phyloP scores from a whole-genome alignment of 257 asterid species.

The Fraxinus pennsylvanica region DNA sequence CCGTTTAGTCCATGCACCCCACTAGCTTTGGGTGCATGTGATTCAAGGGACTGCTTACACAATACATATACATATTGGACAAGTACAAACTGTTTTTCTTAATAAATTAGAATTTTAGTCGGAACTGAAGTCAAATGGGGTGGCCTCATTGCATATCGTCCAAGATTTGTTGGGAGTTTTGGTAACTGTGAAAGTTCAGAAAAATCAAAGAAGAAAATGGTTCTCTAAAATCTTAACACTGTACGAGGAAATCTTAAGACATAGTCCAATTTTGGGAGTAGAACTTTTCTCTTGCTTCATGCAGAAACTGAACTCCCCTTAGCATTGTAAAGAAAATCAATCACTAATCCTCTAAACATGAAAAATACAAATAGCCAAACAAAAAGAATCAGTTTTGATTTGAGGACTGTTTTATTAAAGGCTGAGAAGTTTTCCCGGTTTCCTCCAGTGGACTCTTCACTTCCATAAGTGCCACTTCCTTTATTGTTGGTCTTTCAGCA shows the following conservation, averaged over 20 bases:
- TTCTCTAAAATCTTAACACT: slow-evolving; percentile 27
- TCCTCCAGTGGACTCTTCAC: slow-evolving; percentile 79
- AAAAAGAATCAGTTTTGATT: slow-evolving; percentile 48
- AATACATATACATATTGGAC: slow-evolving; percentile 13
- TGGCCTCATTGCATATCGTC: background rate
- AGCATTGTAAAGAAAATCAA: slow-evolving; percentile 26
- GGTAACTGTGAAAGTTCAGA: too few species aligned
- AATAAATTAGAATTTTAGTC: background rate
- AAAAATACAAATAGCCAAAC: background rate
- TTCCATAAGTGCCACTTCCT: slow-evolving; percentile 95
- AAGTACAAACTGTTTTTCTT: slow-evolving; percentile 10
- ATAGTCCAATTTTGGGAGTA: slow-evolving; percentile 33
- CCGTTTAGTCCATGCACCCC: slow-evolving; percentile 16
- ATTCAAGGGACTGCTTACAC: slow-evolving; percentile 15
- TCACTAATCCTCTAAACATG: slow-evolving; percentile 29
- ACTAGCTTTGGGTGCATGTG: slow-evolving; percentile 28
- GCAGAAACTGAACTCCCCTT: slow-evolving; percentile 5
- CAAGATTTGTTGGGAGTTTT: background rate
- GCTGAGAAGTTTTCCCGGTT: slow-evolving; percentile 81
- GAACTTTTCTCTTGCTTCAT: slow-evolving; percentile 25
- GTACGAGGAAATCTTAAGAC: slow-evolving; percentile 49
- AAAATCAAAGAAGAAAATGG: too few species aligned
- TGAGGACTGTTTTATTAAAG: slow-evolving; percentile 73
- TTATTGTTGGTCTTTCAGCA: slow-evolving; percentile 88
- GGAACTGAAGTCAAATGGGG: slow-evolving; percentile 1